These are phyloP conservation scores for Cicer chorassanicum DNA, from an alignment of 306 rosid species.

Conservation along the genomic window DNA sequence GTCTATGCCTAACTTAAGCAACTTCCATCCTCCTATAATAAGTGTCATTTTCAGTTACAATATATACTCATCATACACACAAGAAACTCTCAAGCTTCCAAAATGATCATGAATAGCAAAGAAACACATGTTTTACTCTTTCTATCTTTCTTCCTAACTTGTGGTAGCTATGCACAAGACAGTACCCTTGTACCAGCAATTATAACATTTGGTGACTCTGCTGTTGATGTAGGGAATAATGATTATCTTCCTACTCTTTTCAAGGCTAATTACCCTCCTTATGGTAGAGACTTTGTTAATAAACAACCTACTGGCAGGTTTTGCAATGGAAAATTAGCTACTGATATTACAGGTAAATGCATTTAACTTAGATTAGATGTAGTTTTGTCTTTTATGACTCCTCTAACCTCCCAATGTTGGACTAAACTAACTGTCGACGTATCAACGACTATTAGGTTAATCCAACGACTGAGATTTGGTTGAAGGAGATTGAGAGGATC, in stretches of 20 bases:
- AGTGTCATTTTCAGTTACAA: slow-evolving; percentile 45
- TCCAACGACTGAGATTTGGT: background rate
- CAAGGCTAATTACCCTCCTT: slow-evolving; percentile 94
- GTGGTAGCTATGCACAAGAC: slow-evolving; percentile 68
- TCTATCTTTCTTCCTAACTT: slow-evolving; percentile 48
- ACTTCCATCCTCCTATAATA: slow-evolving; percentile 63
- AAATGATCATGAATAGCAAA: slow-evolving; percentile 47
- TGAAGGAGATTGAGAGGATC: background rate
- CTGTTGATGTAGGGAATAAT: slow-evolving; percentile 90
- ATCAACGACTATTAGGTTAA: background rate
- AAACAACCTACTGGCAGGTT: slow-evolving; percentile 95
- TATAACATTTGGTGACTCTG: slow-evolving; percentile 90
- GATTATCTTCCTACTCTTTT: slow-evolving; percentile 75
- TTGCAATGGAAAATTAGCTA: slow-evolving; percentile 92
- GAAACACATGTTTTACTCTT: slow-evolving; percentile 52
- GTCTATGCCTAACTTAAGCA: slow-evolving; percentile 51
- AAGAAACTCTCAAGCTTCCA: slow-evolving; percentile 24
- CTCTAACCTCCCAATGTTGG: background rate
- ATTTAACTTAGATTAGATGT: background rate
- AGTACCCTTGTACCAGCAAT: slow-evolving; percentile 72
- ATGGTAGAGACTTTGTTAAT: slow-evolving; percentile 85
- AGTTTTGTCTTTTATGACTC: background rate
- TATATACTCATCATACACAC: slow-evolving; percentile 35
- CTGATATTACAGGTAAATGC: slow-evolving; percentile 82
- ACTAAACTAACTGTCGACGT: background rate